Evolutionary conservation across 257 asterid genomes (phyloP).

Genomic region (Pogostemon cablin): DNA sequence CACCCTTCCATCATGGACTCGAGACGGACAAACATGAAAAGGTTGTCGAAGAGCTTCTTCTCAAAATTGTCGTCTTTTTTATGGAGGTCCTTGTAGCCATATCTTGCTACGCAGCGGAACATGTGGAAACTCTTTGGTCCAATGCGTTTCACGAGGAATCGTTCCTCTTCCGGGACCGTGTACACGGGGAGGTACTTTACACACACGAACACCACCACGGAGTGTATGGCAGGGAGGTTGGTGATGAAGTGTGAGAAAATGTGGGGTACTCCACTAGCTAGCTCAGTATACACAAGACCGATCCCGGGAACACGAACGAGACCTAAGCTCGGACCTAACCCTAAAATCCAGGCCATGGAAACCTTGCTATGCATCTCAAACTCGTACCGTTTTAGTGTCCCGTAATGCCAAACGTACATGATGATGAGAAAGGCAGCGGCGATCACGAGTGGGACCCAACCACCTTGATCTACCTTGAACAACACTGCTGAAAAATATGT

Average conservation of each 20-base stretch:
- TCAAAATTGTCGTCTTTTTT: constrained; percentile 87
- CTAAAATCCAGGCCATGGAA: constrained; percentile 94
- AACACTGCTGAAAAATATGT: constrained; percentile 88
- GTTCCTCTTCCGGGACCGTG: constrained; percentile 88
- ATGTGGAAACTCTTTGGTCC: constrained; percentile 93
- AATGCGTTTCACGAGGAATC: constrained; percentile 85
- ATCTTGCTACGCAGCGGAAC: constrained; percentile 95
- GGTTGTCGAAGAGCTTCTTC: constrained; percentile 74
- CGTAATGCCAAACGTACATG: constrained; percentile 96
- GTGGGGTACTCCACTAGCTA: constrained; percentile 93
- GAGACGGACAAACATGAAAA: constrained; percentile 78
- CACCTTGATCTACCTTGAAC: constrained; percentile 88
- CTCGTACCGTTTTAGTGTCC: constrained; percentile 81
- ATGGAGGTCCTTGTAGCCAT: constrained; percentile 92
- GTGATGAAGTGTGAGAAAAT: constrained; percentile 97
- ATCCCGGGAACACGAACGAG: constrained; percentile 97
- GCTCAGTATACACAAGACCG: constrained; percentile 96
- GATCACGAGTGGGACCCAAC: constrained; percentile 97
- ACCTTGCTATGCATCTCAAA: constrained; percentile 97
- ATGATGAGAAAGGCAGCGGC: constrained; percentile 81
- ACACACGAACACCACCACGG: constrained; percentile 83
- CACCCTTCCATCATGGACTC: constrained; percentile 98
- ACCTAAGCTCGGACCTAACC: constrained; percentile 95
- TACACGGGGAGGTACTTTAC: constrained; percentile 95
- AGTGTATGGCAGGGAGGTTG: constrained; percentile 85